These are phyloP conservation scores for Aspergillus brasiliensis DNA, from an alignment of 2,329 filamentous ascomycete genomes.

Conservation along the genomic window DNA sequence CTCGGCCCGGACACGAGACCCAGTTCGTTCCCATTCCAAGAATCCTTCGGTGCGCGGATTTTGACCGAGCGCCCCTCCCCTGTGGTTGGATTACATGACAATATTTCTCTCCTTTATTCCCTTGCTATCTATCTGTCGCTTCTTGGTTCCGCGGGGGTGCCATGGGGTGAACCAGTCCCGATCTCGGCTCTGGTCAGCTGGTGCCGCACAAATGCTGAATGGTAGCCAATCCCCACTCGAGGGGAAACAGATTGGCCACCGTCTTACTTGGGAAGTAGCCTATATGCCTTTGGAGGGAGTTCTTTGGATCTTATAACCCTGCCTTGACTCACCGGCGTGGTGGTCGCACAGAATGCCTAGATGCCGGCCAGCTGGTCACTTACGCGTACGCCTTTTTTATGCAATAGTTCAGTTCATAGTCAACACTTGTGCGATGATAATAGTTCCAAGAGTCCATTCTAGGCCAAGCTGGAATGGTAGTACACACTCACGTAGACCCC, in stretches of 20 bases:
- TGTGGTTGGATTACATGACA: not conserved
- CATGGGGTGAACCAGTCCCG: not conserved
- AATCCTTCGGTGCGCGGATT: not conserved
- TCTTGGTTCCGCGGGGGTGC: too few species aligned
- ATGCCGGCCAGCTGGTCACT: not conserved
- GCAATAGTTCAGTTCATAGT: not conserved
- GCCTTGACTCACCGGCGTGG: not conserved
- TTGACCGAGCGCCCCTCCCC: not conserved
- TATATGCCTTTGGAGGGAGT: not conserved
- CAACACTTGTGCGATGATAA: not conserved
- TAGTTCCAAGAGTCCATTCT: not conserved
- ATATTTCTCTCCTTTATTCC: not conserved
- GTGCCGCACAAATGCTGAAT: not conserved
- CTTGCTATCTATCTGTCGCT: too few species aligned
- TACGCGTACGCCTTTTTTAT: not conserved
- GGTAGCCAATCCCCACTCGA: not conserved
- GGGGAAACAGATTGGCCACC: not conserved
- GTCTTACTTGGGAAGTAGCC: not conserved
- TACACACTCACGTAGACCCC: constrained; percentile 8
- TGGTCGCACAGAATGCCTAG: not conserved
- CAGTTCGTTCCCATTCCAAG: not conserved
- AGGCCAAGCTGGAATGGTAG: not conserved
- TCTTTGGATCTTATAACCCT: too few species aligned
- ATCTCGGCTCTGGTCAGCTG: not conserved
- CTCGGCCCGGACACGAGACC: constrained; percentile 2